Conservation (phyloP, 1,284 basidiomycete genomes). For the Volvariella volvacea region DNA sequence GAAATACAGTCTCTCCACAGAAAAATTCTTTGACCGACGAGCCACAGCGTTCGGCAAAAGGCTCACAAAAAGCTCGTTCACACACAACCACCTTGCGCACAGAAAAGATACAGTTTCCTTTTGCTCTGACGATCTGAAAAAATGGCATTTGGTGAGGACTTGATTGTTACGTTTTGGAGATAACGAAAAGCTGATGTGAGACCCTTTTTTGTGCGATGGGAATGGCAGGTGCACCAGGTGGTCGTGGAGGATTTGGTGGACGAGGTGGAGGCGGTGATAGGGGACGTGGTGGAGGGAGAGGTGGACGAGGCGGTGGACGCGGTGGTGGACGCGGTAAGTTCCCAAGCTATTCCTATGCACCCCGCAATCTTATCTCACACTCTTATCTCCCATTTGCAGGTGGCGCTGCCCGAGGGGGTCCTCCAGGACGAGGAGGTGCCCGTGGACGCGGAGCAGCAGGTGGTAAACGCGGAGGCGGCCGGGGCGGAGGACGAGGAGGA, state of each 20-base stretch:
- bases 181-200: neutral
- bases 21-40: no score
- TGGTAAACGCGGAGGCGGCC: constrained; percentile 41
- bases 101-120: no score
- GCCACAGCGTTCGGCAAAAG: no score
- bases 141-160: constrained; percentile 19
- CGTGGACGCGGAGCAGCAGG: constrained; percentile 32
- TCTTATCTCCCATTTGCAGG: constrained; percentile 6
- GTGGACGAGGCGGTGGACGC: constrained; percentile 25
- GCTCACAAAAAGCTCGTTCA: no score
- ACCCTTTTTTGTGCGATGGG: no score
- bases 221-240: constrained; percentile 40
- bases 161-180: neutral
- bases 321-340: constrained; percentile 20
- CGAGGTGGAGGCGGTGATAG: constrained; percentile 22
- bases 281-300: constrained; percentile 19
- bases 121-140: no score
- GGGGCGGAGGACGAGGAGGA: constrained; percentile 57
- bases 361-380: constrained; percentile 1
- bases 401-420: constrained; percentile 10
- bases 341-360: neutral
- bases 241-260: constrained; percentile 47
- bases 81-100: no score
- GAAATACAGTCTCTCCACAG: no score
- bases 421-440: constrained; percentile 11